Evolutionary conservation across 73 alveolate genomes (phyloP).

Genomic region (Paramecium bursaria): DNA sequence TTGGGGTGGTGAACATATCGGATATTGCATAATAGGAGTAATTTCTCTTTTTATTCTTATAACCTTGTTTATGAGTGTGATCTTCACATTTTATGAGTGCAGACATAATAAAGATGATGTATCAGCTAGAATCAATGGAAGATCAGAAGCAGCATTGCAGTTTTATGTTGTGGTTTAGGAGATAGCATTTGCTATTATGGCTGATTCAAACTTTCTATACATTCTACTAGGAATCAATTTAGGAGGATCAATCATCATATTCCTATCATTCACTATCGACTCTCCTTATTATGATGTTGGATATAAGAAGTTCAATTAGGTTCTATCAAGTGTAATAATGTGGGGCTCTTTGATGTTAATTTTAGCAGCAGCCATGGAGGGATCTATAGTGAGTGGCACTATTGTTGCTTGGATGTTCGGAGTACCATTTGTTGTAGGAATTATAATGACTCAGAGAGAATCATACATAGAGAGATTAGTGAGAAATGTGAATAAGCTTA

Average conservation of each 20-base stretch:
- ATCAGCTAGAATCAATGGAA: conserved; percentile 49
- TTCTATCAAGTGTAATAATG: background rate
- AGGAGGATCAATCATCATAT: conserved; percentile 42
- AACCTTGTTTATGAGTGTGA: background rate
- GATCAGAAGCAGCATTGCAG: conserved; percentile 49
- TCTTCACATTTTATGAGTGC: conserved; percentile 45
- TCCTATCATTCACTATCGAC: conserved; percentile 5
- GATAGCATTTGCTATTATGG: conserved; percentile 39
- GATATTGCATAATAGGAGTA: conserved; percentile 48
- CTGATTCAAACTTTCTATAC: background rate
- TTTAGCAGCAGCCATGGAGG: conserved; percentile 57
- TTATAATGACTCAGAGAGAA: conserved; percentile 41
- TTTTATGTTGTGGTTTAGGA: conserved; percentile 13
- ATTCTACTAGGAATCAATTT: conserved; percentile 24
- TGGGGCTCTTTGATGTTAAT: conserved; percentile 46
- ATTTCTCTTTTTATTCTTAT: background rate
- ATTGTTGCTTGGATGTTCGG: conserved; percentile 52
- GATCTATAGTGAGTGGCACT: conserved; percentile 44
- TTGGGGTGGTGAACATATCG: conserved; percentile 24
- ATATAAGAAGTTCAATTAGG: background rate
- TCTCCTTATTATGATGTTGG: conserved; percentile 21
- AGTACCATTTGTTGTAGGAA: conserved; percentile 29
- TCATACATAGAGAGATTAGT: conserved; percentile 33
- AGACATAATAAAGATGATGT: conserved; percentile 19
- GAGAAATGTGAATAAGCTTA: conserved; percentile 42